Evolutionary conservation across 2,329 filamentous ascomycete species (phyloP).

Genomic region (Fusarium nodosum): DNA sequence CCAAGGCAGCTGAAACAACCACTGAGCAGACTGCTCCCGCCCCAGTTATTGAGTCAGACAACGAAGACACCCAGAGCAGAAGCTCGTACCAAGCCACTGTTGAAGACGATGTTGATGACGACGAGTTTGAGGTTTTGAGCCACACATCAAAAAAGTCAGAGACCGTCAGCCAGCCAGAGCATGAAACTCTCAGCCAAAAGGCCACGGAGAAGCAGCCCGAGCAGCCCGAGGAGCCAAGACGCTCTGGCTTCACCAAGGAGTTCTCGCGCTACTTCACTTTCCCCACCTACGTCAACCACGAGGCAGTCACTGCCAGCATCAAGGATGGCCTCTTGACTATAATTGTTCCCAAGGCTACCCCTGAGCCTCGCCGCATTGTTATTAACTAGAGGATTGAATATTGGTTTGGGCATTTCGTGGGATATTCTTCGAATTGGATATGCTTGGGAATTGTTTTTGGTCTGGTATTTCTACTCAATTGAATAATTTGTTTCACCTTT

Average conservation of each 20-base stretch:
- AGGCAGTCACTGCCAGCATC: conserved; percentile 66
- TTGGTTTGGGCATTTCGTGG: neutral
- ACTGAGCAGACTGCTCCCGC: neutral
- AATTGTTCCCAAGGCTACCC: conserved; percentile 2
- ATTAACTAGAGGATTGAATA: neutral
- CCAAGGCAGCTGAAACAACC: conserved; percentile 2
- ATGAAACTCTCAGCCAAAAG: conserved; percentile 9
- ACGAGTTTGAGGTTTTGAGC: conserved; percentile 29
- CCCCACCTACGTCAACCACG: conserved; percentile 70
- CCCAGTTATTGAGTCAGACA: neutral
- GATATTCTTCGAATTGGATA: neutral
- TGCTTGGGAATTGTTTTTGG: neutral
- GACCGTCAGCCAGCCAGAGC: neutral
- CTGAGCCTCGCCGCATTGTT: neutral
- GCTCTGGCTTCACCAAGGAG: conserved; percentile 57
- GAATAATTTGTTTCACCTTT: neutral
- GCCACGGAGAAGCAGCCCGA: conserved; percentile 2
- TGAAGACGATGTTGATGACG: conserved; percentile 27
- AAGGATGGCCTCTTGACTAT: conserved; percentile 22
- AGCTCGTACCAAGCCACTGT: conserved; percentile 33
- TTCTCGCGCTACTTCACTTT: conserved; percentile 77
- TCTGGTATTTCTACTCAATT: neutral
- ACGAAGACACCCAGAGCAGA: conserved; percentile 29
- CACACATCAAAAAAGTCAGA: conserved; percentile 25
- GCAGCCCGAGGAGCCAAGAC: conserved; percentile 56